Base-by-base conservation (phyloP, 768 basidiomycete genomes). In the Boletus rex-veris region DNA sequence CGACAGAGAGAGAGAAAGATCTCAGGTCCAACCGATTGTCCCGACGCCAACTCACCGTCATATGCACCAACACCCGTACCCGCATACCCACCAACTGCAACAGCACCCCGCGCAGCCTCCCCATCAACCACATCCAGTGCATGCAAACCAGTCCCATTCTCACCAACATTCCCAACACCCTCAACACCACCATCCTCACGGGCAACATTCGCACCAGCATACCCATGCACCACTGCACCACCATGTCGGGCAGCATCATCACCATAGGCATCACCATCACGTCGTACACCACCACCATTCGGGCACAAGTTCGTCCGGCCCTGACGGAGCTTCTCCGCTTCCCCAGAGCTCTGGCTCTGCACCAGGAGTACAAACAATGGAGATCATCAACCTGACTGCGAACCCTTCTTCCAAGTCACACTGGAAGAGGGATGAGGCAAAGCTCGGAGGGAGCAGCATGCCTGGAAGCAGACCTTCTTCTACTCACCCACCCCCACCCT, bases 241-340 rank as follows among this genome's bases (percentile, higher is more conserved):
- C 54, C 74, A 76, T 51, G 68, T 74, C 35, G 58, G 71, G n/a
- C 80, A 80, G 47, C 81, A 84, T 52, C 79, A 82, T 52, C 82
- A 83, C 57, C 74, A 64, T 28, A 63, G 63, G 42, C 63, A 64
- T 12, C 75, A 76, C 50, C 72, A 74, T 53, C 74, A 76, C 42
- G 67, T 75, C 45, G 50, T 76, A 24, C 80, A 81, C 48, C 78
- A 83, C 47, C 79, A 82, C 48, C 82, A 82, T 58, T 71, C 68
- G 24, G 58, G 68, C 48, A 21, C 63, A 24, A 56, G 57, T 39
- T 62, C 57, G n/a, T 58, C 68, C 18, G 65, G 67, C 40, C 62
- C 65, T 14, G 60, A 65, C 49, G 62, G 68, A 42, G 48, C 57
- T 58, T 54, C 62, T 50, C 57, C 65, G 69, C 53, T 76, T 74